Evolutionary conservation across 306 rosid species (phyloP).

Genomic region (Cercis canadensis): DNA sequence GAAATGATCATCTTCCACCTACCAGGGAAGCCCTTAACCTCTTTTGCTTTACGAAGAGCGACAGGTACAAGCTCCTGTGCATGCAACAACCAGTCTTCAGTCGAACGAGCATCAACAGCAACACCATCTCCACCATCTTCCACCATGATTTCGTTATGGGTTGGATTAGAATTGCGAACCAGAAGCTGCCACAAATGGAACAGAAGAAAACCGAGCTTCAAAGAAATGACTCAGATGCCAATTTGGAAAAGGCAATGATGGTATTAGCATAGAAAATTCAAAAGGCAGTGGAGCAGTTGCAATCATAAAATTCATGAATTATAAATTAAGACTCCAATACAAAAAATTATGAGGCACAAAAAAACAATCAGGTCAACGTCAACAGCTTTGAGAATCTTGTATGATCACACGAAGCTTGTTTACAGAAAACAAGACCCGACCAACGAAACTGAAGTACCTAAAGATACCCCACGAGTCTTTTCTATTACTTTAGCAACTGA

Average conservation of each 20-base stretch:
- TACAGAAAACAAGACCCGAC: conserved; percentile 54
- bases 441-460: conserved; percentile 58
- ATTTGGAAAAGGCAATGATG: conserved; percentile 38
- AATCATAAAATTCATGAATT: conserved; percentile 56
- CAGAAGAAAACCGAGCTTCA: conserved; percentile 49
- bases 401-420: conserved; percentile 59
- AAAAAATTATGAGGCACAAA: conserved; percentile 34
- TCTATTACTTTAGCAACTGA: conserved; percentile 41
- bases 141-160: conserved; percentile 63
- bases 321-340: conserved; percentile 49
- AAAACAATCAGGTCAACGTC: conserved; percentile 49
- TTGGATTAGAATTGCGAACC: conserved; percentile 33
- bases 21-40: conserved; percentile 74
- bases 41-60: conserved; percentile 69
- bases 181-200: conserved; percentile 46
- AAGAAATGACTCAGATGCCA: conserved; percentile 44
- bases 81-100: conserved; percentile 70
- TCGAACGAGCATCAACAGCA: conserved; percentile 41
- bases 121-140: conserved; percentile 51
- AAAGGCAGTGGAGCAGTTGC: conserved; percentile 66
- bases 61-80: conserved; percentile 77
- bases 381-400: conserved; percentile 71
- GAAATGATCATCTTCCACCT: conserved; percentile 88
- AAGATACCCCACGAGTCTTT: conserved; percentile 59
- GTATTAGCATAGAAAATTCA: conserved; percentile 39